These are phyloP conservation scores for Ceratobasidium sp. DNA, from an alignment of 1,284 basidiomycete species.

Conservation along the genomic window DNA sequence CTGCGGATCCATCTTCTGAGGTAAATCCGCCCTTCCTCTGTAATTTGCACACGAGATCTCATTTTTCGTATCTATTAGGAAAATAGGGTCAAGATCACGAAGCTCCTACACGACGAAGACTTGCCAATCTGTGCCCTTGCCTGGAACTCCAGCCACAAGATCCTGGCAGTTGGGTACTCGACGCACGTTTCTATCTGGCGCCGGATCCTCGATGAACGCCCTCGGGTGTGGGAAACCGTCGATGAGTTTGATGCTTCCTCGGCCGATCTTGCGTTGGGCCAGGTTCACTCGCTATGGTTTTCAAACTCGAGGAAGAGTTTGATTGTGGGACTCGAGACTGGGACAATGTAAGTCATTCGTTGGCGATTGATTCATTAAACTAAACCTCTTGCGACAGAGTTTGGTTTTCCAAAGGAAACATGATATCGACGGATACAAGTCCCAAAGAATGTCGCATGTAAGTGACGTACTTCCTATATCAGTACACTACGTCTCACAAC, in stretches of 20 bases:
- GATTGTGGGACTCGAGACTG: neutral
- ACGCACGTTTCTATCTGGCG: neutral
- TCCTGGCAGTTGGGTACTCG: neutral
- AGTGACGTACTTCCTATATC: neutral
- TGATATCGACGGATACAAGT: neutral
- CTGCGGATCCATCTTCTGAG: neutral
- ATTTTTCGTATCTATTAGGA: neutral
- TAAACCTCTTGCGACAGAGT: neutral
- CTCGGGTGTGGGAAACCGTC: neutral
- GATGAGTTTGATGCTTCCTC: neutral
- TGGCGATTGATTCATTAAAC: neutral
- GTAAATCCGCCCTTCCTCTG: neutral
- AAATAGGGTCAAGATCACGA: neutral
- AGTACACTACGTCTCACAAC: neutral
- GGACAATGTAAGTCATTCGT: neutral
- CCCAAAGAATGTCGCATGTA: neutral
- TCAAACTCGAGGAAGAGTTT: neutral
- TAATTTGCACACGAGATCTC: neutral
- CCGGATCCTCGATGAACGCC: neutral
- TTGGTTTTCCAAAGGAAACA: neutral
- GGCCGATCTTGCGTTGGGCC: neutral
- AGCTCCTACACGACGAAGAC: neutral
- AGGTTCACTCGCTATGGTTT: neutral
- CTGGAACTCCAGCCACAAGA: neutral
- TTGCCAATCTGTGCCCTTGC: neutral